phyloP scores from a whole-genome alignment of 1,139 yeast genomes.

The Arxiozyma slooffiae region DNA sequence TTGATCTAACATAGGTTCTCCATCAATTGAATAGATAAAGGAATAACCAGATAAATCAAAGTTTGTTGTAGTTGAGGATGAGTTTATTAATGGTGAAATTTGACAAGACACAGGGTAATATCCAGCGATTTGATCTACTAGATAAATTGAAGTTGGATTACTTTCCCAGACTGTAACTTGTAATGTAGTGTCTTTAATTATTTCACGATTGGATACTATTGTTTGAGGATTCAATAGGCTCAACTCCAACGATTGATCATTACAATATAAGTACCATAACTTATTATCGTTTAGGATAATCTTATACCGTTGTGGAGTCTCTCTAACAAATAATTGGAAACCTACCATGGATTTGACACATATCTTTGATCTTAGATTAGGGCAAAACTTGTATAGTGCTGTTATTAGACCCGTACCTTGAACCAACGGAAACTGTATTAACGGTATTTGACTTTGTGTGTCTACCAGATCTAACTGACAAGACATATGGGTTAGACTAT shows the following conservation, averaged over 20 bases:
- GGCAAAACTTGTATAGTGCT: slow-evolving; percentile 40
- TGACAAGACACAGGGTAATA: slow-evolving; percentile 15
- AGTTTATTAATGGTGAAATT: slow-evolving; percentile 15
- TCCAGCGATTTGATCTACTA: slow-evolving; percentile 47
- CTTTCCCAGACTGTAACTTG: slow-evolving; percentile 32
- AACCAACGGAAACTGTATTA: slow-evolving; percentile 34
- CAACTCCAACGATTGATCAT: slow-evolving; percentile 22
- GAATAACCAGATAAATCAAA: slow-evolving; percentile 23
- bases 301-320: slow-evolving; percentile 19
- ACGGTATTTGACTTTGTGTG: slow-evolving; percentile 13
- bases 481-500: slow-evolving; percentile 12
- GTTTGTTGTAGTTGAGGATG: neutral
- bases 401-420: slow-evolving; percentile 70
- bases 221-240: slow-evolving; percentile 43
- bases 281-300: slow-evolving; percentile 21
- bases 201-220: slow-evolving; percentile 35
- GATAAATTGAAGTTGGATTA: slow-evolving; percentile 32
- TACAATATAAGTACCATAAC: slow-evolving; percentile 10
- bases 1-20: slow-evolving; percentile 31
- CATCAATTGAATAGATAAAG: slow-evolving; percentile 33
- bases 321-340: slow-evolving; percentile 37
- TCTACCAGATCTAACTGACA: slow-evolving; percentile 21
- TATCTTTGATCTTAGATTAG: neutral
- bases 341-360: slow-evolving; percentile 45
- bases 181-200: slow-evolving; percentile 6